Evolutionary conservation across 495 filamentous ascomycete genomes (phyloP), one percentile per base, ranked within the genome.

Genomic region (Physcia stellaris): DNA sequence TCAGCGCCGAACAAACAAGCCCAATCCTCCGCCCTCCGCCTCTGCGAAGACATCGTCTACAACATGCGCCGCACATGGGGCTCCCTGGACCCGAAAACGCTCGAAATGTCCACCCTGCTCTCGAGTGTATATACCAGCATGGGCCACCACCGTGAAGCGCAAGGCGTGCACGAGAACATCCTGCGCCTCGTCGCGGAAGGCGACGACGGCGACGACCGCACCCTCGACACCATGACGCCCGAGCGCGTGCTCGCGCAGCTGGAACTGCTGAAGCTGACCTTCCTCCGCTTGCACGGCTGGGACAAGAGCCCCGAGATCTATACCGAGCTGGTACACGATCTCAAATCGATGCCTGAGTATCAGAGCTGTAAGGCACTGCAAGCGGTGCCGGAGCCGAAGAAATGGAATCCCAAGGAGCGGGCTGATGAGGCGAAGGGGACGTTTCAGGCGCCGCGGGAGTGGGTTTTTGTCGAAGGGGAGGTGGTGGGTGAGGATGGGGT

Each of bases 21-120:
- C 11, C 10, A 7, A 7, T 7, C 53, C 9, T 55, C 55, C 3
- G 68, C 73, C 16, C 69, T 71, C 40, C 62, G 65, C 15, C 60
- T 79, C 0, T 67, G 67, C 50, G 68, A 73, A 35, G 68, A 67
- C 46, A 72, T 79, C 44, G 72, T 67, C 53, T 77, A 79, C 57
- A 79, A 79, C 39, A 58, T 79, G 35, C 70, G 71, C 5, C 68
- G 71, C 29, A 65, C 67, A 4, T 71, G 67, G 48, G 71, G 72
- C 13, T 62, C 63, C 18, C 60, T 68, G 4, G 69, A 79, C 45
- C 53, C 53, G 4, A 62, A 70, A 15, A 66, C 73, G 0, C 54
- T 78, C 17, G 61, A 68, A 6, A 70, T 75, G 63, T 64, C 60
- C 21, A 60, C 67, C 41, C 62, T 77, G 28, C 64, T 79, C 0